Evolutionary conservation across 2,329 filamentous ascomycete genomes (phyloP).

Genomic region (Botrytis deweyae): DNA sequence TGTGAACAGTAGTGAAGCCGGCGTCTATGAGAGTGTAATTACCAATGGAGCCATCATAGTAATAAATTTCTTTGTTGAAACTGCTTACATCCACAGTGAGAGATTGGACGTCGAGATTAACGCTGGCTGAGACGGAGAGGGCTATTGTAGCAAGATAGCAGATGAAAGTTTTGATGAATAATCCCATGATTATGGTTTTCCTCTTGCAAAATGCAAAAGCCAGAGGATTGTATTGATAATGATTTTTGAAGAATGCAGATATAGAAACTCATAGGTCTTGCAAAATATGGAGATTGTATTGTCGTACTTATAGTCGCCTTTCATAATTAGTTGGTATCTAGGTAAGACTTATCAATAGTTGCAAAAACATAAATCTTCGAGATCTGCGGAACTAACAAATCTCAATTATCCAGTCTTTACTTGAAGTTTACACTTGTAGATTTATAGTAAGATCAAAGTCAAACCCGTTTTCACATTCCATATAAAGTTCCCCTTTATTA

Average conservation of each 20-base stretch:
- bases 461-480: neutral
- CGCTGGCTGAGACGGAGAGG: neutral
- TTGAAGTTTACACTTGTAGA: neutral
- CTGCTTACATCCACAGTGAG: neutral
- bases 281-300: neutral
- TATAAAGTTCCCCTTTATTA: neutral
- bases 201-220: neutral
- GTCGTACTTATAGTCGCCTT: neutral
- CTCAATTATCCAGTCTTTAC: neutral
- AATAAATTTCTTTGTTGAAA: neutral
- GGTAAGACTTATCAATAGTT: neutral
- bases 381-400: neutral
- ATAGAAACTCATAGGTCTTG: neutral
- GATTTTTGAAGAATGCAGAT: neutral
- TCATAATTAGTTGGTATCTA: neutral
- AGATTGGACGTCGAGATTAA: neutral
- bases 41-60: neutral
- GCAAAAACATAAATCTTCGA: neutral
- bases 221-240: neutral
- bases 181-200: neutral
- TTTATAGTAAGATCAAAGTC: neutral
- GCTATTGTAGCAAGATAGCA: neutral
- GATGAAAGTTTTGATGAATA: neutral
- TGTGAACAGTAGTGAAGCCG: neutral
- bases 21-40: neutral